Evolutionary conservation across 2,329 filamentous ascomycete genomes (phyloP).

Genomic region (Catunica adiposa): DNA sequence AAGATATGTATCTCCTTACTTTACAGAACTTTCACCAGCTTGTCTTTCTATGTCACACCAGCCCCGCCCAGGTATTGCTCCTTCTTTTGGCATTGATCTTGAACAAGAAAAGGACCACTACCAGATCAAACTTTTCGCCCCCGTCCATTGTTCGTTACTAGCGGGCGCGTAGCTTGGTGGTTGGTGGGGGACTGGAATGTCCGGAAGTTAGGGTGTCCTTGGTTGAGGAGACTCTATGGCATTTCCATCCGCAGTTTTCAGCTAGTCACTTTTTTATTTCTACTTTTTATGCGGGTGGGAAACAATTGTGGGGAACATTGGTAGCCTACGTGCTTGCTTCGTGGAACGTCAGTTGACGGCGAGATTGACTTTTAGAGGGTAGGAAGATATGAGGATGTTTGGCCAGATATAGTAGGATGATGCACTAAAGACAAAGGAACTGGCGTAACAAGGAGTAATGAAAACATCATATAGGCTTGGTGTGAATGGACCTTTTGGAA

Average conservation of each 20-base stretch:
- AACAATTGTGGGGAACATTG: background rate
- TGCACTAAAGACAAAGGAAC: background rate
- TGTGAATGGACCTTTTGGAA: background rate
- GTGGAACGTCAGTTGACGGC: background rate
- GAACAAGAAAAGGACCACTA: background rate
- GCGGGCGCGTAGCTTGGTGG: background rate
- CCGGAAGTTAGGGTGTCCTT: background rate
- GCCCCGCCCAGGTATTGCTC: background rate
- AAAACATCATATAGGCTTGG: background rate
- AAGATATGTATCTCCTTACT: too few relatives aligned
- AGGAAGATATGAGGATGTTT: background rate
- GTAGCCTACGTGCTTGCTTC: background rate
- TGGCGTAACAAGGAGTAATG: background rate
- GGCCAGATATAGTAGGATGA: background rate
- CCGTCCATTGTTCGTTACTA: background rate
- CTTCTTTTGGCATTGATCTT: background rate
- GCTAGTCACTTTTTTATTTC: background rate
- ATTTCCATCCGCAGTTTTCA: too few relatives aligned
- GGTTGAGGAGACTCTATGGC: background rate
- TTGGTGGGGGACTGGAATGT: background rate
- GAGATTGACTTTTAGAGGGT: background rate
- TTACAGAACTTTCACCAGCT: too few relatives aligned
- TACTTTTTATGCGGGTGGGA: background rate
- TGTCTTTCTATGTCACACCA: too few relatives aligned
- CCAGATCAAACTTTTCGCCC: background rate